Percentiles rank a stretch among this genome's conserved stretches.
Evolutionary conservation across 495 filamentous ascomycete species (phyloP).

Genomic region (Aspergillus mulundensis): DNA sequence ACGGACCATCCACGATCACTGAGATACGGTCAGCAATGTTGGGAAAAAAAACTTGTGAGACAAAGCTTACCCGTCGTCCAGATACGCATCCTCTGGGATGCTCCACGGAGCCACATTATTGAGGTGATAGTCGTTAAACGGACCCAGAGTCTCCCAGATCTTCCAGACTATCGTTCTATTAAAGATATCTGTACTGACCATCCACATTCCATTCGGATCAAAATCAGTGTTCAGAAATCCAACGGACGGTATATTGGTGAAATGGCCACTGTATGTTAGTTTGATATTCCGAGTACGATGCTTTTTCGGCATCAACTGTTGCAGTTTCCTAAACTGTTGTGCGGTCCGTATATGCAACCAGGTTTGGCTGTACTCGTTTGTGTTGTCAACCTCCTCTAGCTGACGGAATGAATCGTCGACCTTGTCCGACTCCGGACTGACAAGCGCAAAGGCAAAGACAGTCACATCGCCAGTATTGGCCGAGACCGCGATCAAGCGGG

Average conservation of each 20-base stretch:
- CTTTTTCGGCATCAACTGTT: slow-evolving; percentile 26
- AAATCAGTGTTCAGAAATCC: slow-evolving; percentile 63
- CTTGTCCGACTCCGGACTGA: slow-evolving; percentile 24
- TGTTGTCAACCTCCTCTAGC: slow-evolving; percentile 19
- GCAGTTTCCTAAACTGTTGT: slow-evolving; percentile 26
- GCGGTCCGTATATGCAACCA: slow-evolving; percentile 33
- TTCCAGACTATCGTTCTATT: slow-evolving; percentile 64
- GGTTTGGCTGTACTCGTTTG: slow-evolving; percentile 28
- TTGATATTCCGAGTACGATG: slow-evolving; percentile 38
- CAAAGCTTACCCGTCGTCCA: slow-evolving; percentile 20
- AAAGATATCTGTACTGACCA: slow-evolving; percentile 71
- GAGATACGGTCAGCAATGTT: slow-evolving; percentile 3
- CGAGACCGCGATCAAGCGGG: slow-evolving; percentile 74
- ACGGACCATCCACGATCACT: slow-evolving; percentile 46
- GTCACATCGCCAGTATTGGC: slow-evolving; percentile 66
- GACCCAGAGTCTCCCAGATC: slow-evolving; percentile 48
- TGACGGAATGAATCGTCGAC: slow-evolving; percentile 18
- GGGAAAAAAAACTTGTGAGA: neutral
- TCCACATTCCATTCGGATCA: slow-evolving; percentile 60
- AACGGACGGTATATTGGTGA: slow-evolving; percentile 72
- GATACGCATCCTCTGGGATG: slow-evolving; percentile 7
- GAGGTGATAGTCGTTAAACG: slow-evolving; percentile 28
- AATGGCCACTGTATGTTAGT: slow-evolving; percentile 43
- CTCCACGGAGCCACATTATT: slow-evolving; percentile 20
- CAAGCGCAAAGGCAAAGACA: slow-evolving; percentile 71